Conservation (phyloP, 2,329 filamentous ascomycete species). For the Aspergillus sp. region DNA sequence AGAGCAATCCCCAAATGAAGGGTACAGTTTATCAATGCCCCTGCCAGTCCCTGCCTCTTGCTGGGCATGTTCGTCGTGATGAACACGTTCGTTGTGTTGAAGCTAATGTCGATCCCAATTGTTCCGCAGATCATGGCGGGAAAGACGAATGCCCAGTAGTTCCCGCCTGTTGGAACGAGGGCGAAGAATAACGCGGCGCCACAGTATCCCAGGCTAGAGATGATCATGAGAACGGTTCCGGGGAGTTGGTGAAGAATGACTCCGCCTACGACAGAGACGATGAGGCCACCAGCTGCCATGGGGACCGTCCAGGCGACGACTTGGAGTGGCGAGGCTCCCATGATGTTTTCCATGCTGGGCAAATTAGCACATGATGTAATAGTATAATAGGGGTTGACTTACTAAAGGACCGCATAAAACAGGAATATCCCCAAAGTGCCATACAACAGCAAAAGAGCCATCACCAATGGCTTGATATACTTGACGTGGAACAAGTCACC, state of each 20-base stretch:
- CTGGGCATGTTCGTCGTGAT: slow-evolving; percentile 67
- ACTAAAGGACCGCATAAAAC: slow-evolving; percentile 67
- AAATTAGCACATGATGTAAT: neutral
- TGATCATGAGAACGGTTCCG: slow-evolving; percentile 57
- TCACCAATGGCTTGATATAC: slow-evolving; percentile 61
- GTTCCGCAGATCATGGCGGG: slow-evolving; percentile 59
- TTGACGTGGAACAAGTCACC: slow-evolving; percentile 64
- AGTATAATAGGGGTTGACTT: slow-evolving; percentile 22
- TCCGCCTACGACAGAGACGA: slow-evolving; percentile 60
- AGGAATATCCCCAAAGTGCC: slow-evolving; percentile 65
- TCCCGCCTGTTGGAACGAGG: slow-evolving; percentile 52
- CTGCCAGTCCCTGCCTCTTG: slow-evolving; percentile 65
- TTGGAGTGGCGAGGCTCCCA: slow-evolving; percentile 56
- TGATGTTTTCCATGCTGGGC: slow-evolving; percentile 55
- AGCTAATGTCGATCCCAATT: slow-evolving; percentile 69
- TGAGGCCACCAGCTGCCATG: slow-evolving; percentile 62
- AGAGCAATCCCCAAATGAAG: slow-evolving; percentile 69
- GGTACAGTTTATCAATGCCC: slow-evolving; percentile 65
- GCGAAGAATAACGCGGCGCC: slow-evolving; percentile 60
- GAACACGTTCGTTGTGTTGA: slow-evolving; percentile 71
- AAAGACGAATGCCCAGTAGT: slow-evolving; percentile 71
- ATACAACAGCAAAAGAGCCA: slow-evolving; percentile 62
- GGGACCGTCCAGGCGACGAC: slow-evolving; percentile 67
- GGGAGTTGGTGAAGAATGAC: slow-evolving; percentile 64
- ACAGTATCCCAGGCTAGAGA: slow-evolving; percentile 58